Conservation (phyloP, 2,329 filamentous ascomycete genomes). For the Pseudogymnoascus sp. region DNA sequence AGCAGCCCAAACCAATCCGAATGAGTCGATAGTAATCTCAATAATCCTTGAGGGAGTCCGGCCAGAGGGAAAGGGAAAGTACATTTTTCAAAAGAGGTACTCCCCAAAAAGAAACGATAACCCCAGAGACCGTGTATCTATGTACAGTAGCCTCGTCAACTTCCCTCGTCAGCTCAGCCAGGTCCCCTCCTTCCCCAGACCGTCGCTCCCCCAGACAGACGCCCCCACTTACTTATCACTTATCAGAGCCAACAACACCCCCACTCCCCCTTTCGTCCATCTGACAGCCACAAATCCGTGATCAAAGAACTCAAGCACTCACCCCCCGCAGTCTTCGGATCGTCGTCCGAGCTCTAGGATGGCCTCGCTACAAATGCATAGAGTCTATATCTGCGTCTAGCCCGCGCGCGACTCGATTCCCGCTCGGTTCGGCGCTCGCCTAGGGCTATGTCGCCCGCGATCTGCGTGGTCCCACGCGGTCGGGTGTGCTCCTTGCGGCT, state of each 20-base stretch:
- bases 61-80: not conserved
- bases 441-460: not conserved
- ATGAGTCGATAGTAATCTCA: not conserved
- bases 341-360: not conserved
- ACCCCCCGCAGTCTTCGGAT: not conserved
- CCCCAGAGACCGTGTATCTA: not conserved
- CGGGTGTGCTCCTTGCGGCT: not conserved
- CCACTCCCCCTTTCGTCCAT: not conserved
- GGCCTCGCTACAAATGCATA: not conserved
- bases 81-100: not conserved
- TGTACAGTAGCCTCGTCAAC: not conserved
- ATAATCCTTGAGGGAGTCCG: not conserved
- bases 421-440: not conserved
- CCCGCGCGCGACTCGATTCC: not conserved
- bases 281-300: slow-evolving; percentile 1
- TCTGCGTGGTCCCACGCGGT: not conserved
- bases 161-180: not conserved
- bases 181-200: not conserved
- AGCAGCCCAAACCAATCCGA: not conserved
- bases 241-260: not conserved
- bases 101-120: not conserved
- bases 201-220: not conserved
- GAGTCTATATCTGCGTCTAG: not conserved
- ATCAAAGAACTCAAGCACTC: not conserved
- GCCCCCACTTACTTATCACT: not conserved